Conservation (phyloP, 2,329 filamentous ascomycete species). For the Arthroderma sp. region DNA sequence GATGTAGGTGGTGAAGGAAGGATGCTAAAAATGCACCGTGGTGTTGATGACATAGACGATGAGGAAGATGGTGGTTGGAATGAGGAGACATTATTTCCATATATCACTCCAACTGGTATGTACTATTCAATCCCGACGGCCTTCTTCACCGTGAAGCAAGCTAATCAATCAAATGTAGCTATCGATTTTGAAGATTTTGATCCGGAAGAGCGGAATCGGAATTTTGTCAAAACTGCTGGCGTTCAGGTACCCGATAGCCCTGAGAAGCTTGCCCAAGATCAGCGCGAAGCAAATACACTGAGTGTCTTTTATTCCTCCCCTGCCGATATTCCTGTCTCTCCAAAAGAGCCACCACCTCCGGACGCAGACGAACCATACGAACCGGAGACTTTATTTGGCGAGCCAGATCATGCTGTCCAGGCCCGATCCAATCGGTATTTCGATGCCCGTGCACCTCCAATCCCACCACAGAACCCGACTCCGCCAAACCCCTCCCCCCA, state of each 20-base stretch:
- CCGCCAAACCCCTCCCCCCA: slow-evolving; percentile 12
- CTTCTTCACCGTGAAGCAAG: not conserved
- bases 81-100: slow-evolving; percentile 23
- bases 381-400: slow-evolving; percentile 28
- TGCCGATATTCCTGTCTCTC: slow-evolving; percentile 33
- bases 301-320: slow-evolving; percentile 36
- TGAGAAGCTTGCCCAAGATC: slow-evolving; percentile 32
- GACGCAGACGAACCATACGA: slow-evolving; percentile 23
- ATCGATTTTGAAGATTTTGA: slow-evolving; percentile 28
- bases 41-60: slow-evolving; percentile 45
- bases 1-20: slow-evolving; percentile 46
- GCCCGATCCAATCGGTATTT: slow-evolving; percentile 31
- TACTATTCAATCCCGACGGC: slow-evolving; percentile 2
- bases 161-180: slow-evolving; percentile 15
- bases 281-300: slow-evolving; percentile 34
- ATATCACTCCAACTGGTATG: slow-evolving; percentile 23
- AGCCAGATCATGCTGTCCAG: slow-evolving; percentile 28
- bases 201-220: slow-evolving; percentile 21
- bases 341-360: slow-evolving; percentile 33
- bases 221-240: slow-evolving; percentile 33
- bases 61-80: slow-evolving; percentile 40
- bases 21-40: slow-evolving; percentile 38
- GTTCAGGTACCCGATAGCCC: slow-evolving; percentile 25
- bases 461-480: slow-evolving; percentile 13
- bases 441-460: slow-evolving; percentile 22